Evolutionary conservation across 176 grass and related monocot genomes (phyloP), one percentile per base, ranked within the genome.

Genomic region (Calamus simplicifolius): DNA sequence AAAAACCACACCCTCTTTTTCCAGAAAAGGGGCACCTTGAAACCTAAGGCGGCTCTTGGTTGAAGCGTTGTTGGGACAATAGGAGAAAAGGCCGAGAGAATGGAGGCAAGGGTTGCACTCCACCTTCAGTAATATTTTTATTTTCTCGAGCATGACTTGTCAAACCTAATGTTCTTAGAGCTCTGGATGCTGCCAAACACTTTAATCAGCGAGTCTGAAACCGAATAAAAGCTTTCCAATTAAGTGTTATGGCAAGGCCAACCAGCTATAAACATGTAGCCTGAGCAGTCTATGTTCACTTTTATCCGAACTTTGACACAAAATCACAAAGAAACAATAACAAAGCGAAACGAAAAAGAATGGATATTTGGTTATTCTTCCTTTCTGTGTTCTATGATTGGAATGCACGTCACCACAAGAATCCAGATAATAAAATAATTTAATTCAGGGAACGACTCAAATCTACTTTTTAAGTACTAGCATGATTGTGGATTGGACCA

Each of bases 171-270:
- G 27, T 10, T 58, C 29, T 55, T 59, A 61, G 74, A 62, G 64
- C 55, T 68, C 72, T 69, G 64, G 29, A 31, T 78, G 66, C 54
- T 89, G 73, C 55, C 54, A 13, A 75, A 51, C 71, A 81, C 86
- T 89, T 85, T 89, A 76, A 79, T 85, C 86, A 76, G 75, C 31
- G 55, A 75, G 19, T 48, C 59, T 66, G 62, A 31, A 43, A 29
- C 61, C 70, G 56, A 27, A 50, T 35, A 78, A 77, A 69, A 66
- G 27, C 56, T 69, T 72, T 50, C 62, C 63, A 70, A 72, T 75
- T 75, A 75, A 59, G 77, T 76, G 80, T 79, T 76, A 66, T 82
- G 87, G 71, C 71, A 60, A 89, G 58, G 84, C 59, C 73, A 69
- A 71, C 52, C 64, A 77, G 56, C 69, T 73, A 29, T 54, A 26